Conservation (phyloP, 306 rosid species). For the Prunus mira region DNA sequence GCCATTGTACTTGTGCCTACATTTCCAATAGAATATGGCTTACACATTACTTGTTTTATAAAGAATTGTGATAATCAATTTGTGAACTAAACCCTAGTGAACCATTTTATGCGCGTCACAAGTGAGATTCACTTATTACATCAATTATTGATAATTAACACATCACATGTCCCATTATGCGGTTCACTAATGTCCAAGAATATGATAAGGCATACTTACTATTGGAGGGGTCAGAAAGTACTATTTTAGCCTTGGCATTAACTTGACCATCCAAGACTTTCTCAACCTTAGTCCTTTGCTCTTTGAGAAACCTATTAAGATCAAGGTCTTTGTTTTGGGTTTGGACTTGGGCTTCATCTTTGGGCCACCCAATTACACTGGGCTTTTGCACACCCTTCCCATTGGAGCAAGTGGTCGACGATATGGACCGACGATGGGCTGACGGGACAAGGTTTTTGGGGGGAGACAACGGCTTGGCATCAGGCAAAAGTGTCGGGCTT, state of each 20-base stretch:
- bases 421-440: constrained; percentile 51
- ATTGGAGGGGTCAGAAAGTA: constrained; percentile 68
- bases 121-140: too few relatives aligned
- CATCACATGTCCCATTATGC: too few relatives aligned
- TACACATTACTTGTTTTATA: not conserved
- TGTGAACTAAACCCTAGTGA: not conserved
- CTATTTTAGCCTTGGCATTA: constrained; percentile 40
- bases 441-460: constrained; percentile 64
- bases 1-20: constrained; percentile 83
- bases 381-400: constrained; percentile 31
- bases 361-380: constrained; percentile 9
- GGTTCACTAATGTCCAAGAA: not conserved
- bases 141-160: too few relatives aligned
- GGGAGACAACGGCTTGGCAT: constrained; percentile 52
- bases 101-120: too few relatives aligned
- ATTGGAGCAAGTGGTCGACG: constrained; percentile 59
- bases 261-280: constrained; percentile 34
- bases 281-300: constrained; percentile 39
- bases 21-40: constrained; percentile 10
- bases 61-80: too few relatives aligned
- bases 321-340: constrained; percentile 23
- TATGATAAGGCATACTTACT: constrained; percentile 34
- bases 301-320: constrained; percentile 63
- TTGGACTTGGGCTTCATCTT: constrained; percentile 24
- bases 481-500: constrained; percentile 16